Evolutionary conservation across 768 basidiomycete genomes (phyloP).

Genomic region (Boletus pseudopeckii): DNA sequence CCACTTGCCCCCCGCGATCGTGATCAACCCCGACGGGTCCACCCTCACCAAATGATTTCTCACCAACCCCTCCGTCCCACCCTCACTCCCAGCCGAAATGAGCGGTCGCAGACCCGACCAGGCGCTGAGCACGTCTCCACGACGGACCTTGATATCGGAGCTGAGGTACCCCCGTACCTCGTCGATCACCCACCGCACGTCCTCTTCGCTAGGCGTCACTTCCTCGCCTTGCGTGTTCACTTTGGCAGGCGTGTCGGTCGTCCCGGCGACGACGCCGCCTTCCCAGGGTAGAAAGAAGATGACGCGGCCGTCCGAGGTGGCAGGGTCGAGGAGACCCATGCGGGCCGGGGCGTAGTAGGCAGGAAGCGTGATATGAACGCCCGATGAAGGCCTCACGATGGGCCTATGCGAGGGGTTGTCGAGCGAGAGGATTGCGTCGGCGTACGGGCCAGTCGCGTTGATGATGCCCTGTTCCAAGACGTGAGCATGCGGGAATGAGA

Average conservation of each 20-base stretch:
- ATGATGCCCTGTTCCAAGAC: conserved; percentile 63
- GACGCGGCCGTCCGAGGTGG: conserved; percentile 93
- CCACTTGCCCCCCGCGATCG: conserved; percentile 98
- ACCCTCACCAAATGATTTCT: conserved; percentile 92
- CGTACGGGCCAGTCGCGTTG: conserved; percentile 96
- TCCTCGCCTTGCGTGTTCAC: conserved; percentile 56
- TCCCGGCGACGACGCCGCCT: conserved; percentile 95
- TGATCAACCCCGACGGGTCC: conserved; percentile 75
- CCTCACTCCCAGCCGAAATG: conserved; percentile 73
- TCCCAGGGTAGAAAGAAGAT: conserved; percentile 99
- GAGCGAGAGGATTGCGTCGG: conserved; percentile 79
- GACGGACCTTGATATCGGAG: conserved; percentile 89
- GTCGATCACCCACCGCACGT: conserved; percentile 95
- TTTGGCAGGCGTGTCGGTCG: conserved; percentile 80
- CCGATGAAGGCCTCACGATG: conserved; percentile 90
- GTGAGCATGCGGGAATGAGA: neutral
- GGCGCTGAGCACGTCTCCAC: conserved; percentile 92
- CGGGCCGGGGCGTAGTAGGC: conserved; percentile 94
- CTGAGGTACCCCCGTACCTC: conserved; percentile 88
- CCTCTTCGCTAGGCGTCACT: conserved; percentile 85
- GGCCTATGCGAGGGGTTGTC: conserved; percentile 74
- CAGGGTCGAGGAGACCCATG: conserved; percentile 94
- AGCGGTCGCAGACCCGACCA: conserved; percentile 93
- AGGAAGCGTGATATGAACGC: conserved; percentile 94
- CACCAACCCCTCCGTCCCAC: conserved; percentile 83